Percentiles rank a stretch among this genome's conserved stretches.
phyloP scores from a whole-genome alignment of 2,329 filamentous ascomycete genomes.

The Thelonectria blattea region DNA sequence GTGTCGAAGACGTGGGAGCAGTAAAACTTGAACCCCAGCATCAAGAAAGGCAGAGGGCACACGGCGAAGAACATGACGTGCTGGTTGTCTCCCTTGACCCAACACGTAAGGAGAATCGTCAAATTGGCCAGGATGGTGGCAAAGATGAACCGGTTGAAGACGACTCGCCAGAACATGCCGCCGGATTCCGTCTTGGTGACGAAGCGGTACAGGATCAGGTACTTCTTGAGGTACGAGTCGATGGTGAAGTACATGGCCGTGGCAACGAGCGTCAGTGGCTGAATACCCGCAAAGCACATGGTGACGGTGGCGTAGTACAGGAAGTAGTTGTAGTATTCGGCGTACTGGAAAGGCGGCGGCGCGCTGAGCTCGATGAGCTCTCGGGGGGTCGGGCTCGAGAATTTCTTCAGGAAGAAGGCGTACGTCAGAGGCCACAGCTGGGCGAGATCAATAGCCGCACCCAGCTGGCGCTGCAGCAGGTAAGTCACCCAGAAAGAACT shows the following conservation, averaged over 20 bases:
- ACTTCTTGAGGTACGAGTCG: slow-evolving; percentile 93
- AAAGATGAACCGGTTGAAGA: slow-evolving; percentile 94
- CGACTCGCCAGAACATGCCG: slow-evolving; percentile 86
- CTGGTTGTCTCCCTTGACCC: slow-evolving; percentile 63
- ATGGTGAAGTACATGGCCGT: slow-evolving; percentile 88
- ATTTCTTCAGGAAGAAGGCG: slow-evolving; percentile 84
- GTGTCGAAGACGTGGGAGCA: slow-evolving; percentile 78
- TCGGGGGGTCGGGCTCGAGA: slow-evolving; percentile 85
- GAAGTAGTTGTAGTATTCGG: slow-evolving; percentile 98
- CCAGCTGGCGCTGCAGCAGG: slow-evolving; percentile 89
- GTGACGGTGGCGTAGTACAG: slow-evolving; percentile 92
- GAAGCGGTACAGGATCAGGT: slow-evolving; percentile 91
- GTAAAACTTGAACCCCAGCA: slow-evolving; percentile 86
- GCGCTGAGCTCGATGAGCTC: slow-evolving; percentile 93
- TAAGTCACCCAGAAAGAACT: slow-evolving; percentile 95
- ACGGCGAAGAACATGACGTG: slow-evolving; percentile 67
- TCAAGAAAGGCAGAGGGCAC: slow-evolving; percentile 76
- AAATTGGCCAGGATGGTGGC: slow-evolving; percentile 78
- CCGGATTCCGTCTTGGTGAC: slow-evolving; percentile 97
- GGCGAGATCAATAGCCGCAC: slow-evolving; percentile 90
- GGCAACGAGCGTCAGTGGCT: slow-evolving; percentile 85
- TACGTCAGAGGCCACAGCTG: slow-evolving; percentile 85
- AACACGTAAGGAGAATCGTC: slow-evolving; percentile 77
- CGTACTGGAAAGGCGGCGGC: slow-evolving; percentile 91
- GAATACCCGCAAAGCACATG: slow-evolving; percentile 81